A percentile compares a stretch with the other conserved stretches of the same genome.
These are phyloP conservation scores for Teratosphaeria nubilosa DNA, from an alignment of 2,329 filamentous ascomycete genomes.

Conservation along the genomic window DNA sequence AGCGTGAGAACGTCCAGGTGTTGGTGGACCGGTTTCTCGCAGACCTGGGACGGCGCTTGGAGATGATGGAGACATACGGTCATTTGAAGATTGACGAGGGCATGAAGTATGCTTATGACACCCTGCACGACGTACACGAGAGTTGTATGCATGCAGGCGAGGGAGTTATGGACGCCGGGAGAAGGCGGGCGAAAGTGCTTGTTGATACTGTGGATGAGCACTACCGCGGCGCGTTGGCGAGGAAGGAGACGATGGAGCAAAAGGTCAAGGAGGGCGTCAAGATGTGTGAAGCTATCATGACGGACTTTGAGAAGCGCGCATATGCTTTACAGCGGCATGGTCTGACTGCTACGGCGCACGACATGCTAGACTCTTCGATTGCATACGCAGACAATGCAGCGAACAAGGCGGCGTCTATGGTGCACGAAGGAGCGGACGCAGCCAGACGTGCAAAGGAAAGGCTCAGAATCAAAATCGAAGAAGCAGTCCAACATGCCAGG, in stretches of 20 bases:
- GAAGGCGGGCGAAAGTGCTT: constrained; percentile 73
- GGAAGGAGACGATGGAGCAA: constrained; percentile 79
- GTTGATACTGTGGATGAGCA: constrained; percentile 83
- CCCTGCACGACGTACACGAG: constrained; percentile 74
- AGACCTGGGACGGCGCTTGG: constrained; percentile 76
- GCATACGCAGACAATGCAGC: constrained; percentile 73
- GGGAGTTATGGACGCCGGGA: constrained; percentile 78
- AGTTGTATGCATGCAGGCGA: constrained; percentile 84
- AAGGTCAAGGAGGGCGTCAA: constrained; percentile 83
- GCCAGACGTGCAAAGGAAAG: constrained; percentile 69
- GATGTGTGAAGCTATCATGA: constrained; percentile 73
- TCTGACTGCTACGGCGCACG: constrained; percentile 60
- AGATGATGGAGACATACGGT: constrained; percentile 79
- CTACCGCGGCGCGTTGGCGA: constrained; percentile 76
- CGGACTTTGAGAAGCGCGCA: constrained; percentile 73
- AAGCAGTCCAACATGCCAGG: constrained; percentile 71
- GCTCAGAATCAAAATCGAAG: constrained; percentile 54
- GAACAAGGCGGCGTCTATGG: constrained; percentile 61
- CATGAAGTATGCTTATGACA: constrained; percentile 74
- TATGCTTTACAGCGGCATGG: constrained; percentile 71
- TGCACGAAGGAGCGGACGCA: constrained; percentile 71
- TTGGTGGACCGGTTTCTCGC: constrained; percentile 66
- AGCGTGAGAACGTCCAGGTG: constrained; percentile 39
- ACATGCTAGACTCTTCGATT: constrained; percentile 66
- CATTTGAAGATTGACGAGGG: constrained; percentile 75